A percentile compares a stretch with the other conserved stretches of the same genome.
These are phyloP conservation scores for Paramecium sonneborni DNA, from an alignment of 73 alveolate species.

Conservation along the genomic window DNA sequence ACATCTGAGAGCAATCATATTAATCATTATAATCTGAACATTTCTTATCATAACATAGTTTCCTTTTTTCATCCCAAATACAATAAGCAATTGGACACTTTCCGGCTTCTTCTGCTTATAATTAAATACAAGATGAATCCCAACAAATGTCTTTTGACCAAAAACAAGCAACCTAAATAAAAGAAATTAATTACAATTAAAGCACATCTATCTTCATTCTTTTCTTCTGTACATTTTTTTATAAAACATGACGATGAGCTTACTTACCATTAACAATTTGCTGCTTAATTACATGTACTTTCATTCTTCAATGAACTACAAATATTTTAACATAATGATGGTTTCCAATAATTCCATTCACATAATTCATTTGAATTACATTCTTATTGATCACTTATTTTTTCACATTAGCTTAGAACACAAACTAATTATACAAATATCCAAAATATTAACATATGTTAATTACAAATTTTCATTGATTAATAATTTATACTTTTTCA, in stretches of 20 bases:
- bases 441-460: neutral
- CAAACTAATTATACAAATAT: neutral
- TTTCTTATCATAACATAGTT: neutral
- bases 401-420: neutral
- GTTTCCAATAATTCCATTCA: neutral
- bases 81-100: neutral
- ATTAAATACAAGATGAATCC: neutral
- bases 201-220: neutral
- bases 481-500: neutral
- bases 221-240: neutral
- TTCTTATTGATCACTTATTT: neutral
- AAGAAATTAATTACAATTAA: neutral
- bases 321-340: neutral
- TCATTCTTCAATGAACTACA: neutral
- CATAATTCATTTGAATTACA: neutral
- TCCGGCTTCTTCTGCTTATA: neutral
- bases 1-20: neutral
- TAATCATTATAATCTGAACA: neutral
- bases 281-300: neutral
- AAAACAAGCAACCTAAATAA: neutral
- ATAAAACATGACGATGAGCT: neutral
- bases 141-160: neutral
- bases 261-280: neutral
- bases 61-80: neutral
- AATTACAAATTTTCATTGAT: neutral